These are phyloP conservation scores for Skeletonema menzelii DNA, from an alignment of 108 stramenopile genomes.

Conservation along the genomic window DNA sequence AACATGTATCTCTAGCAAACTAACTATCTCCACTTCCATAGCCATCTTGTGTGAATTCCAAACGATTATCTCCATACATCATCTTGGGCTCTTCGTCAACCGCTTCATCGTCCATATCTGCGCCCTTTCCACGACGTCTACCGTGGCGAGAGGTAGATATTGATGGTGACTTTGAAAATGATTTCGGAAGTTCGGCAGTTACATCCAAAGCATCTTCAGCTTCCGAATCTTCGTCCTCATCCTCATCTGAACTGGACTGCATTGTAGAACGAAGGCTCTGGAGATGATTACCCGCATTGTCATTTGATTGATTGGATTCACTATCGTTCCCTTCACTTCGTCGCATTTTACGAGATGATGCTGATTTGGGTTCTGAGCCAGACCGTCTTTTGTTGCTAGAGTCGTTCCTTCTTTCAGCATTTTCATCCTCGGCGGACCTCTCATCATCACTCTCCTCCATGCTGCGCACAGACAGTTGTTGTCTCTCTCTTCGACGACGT, in stretches of 20 bases:
- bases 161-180: conserved; percentile 30
- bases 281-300: background rate
- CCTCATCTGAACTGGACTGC: background rate
- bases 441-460: background rate
- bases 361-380: background rate
- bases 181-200: conserved; percentile 37
- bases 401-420: background rate
- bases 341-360: background rate
- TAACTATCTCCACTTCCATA: conserved; percentile 14
- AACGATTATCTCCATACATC: conserved; percentile 47
- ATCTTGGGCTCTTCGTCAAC: conserved; percentile 35
- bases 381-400: background rate
- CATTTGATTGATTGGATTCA: conserved; percentile 14
- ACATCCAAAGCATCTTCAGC: conserved; percentile 35
- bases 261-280: background rate
- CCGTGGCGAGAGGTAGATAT: conserved; percentile 28
- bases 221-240: conserved; percentile 24
- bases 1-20: background rate
- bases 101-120: conserved; percentile 18
- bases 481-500: conserved; percentile 21
- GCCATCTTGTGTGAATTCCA: conserved; percentile 37
- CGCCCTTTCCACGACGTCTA: background rate
- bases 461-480: conserved; percentile 7
- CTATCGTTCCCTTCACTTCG: background rate
- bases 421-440: conserved; percentile 1